These are phyloP conservation scores for Talaromyces adpressus DNA, from an alignment of 495 filamentous ascomycete species.

Conservation along the genomic window DNA sequence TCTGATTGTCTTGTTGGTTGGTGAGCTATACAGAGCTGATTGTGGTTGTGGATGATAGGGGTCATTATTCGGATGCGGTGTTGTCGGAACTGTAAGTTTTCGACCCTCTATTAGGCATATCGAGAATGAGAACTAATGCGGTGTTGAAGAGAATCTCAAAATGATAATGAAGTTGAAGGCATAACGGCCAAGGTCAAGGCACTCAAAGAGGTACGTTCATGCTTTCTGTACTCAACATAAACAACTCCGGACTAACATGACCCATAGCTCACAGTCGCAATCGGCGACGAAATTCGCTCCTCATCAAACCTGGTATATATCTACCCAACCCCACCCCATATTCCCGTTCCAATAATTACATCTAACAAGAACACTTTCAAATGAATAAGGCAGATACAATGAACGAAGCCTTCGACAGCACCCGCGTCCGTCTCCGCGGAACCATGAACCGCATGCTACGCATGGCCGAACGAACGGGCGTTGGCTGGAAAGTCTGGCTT, in stretches of 20 bases:
- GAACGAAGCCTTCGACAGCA: constrained; percentile 84
- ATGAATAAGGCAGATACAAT: constrained; percentile 18
- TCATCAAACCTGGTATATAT: constrained; percentile 69
- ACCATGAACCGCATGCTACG: constrained; percentile 96
- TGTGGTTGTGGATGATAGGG: constrained; percentile 36
- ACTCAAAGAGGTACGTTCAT: constrained; percentile 63
- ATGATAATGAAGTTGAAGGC: constrained; percentile 83
- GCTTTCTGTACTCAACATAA: background rate
- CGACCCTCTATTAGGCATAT: background rate
- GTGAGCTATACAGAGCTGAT: background rate
- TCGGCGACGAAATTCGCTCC: constrained; percentile 89
- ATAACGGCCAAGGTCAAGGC: constrained; percentile 85
- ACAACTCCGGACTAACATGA: background rate
- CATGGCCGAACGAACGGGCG: constrained; percentile 89
- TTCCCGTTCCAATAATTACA: background rate
- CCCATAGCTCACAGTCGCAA: constrained; percentile 75
- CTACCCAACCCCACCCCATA: background rate
- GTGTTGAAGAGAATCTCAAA: constrained; percentile 64
- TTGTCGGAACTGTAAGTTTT: constrained; percentile 62
- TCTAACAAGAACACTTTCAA: background rate
- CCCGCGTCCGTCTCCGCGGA: constrained; percentile 67
- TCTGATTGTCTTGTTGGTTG: background rate
- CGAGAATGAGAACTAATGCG: background rate
- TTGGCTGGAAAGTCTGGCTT: constrained; percentile 92
- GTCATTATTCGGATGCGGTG: constrained; percentile 90